Evolutionary conservation across 23 red algal species (phyloP).

Genomic region (Gracilaria domingensis): DNA sequence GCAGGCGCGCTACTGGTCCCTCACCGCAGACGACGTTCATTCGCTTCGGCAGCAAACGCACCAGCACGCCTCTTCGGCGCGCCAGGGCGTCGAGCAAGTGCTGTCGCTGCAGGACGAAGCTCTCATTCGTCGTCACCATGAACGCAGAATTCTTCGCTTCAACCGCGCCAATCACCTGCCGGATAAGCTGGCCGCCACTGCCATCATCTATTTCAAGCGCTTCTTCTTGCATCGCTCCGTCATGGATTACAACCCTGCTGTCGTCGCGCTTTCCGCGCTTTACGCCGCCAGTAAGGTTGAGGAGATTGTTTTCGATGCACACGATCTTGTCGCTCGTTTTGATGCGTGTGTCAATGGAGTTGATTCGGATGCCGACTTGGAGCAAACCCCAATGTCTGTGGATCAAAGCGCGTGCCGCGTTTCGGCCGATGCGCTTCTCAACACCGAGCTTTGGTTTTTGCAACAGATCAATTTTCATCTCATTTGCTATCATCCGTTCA

Average conservation of each 20-base stretch:
- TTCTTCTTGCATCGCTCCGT: conserved; percentile 80
- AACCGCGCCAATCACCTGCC: conserved; percentile 49
- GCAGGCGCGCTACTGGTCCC: conserved; percentile 60
- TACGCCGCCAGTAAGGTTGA: conserved; percentile 78
- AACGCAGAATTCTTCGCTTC: conserved; percentile 72
- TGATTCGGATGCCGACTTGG: conserved; percentile 1
- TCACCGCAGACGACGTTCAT: conserved; percentile 29
- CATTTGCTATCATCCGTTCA: conserved; percentile 84
- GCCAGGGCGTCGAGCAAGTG: background rate
- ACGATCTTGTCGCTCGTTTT: conserved; percentile 47
- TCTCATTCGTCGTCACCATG: conserved; percentile 63
- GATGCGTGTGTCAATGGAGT: conserved; percentile 59
- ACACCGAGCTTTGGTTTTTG: conserved; percentile 77
- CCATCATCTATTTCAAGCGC: conserved; percentile 84
- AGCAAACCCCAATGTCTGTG: background rate
- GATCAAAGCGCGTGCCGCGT: conserved; percentile 8
- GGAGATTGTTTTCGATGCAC: conserved; percentile 63
- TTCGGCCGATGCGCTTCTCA: conserved; percentile 52
- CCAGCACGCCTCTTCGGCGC: background rate
- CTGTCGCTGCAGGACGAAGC: conserved; percentile 63
- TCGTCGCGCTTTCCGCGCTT: conserved; percentile 62
- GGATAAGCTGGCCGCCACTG: conserved; percentile 72
- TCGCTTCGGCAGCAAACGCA: conserved; percentile 36
- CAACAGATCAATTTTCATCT: conserved; percentile 77
- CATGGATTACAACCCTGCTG: conserved; percentile 74